phyloP scores from a whole-genome alignment of 2,329 filamentous ascomycete species.

The Claviceps sp. region DNA sequence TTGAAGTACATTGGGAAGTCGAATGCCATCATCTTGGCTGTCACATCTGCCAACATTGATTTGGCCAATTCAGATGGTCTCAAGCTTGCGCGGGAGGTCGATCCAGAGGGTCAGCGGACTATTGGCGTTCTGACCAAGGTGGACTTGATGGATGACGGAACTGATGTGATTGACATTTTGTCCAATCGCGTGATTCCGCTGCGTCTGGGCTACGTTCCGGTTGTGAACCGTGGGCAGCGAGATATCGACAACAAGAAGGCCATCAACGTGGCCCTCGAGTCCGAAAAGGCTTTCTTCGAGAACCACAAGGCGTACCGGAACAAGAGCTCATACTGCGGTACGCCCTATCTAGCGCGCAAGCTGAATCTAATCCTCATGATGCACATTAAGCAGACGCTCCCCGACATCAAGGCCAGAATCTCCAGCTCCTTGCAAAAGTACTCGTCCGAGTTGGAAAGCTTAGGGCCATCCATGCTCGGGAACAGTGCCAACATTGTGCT shows the following conservation, averaged over 20 bases:
- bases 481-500: conserved; percentile 94
- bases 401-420: conserved; percentile 96
- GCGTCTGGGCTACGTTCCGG: conserved; percentile 86
- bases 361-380: conserved; percentile 99
- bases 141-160: conserved; percentile 97
- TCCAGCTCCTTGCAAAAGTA: conserved; percentile 92
- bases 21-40: conserved; percentile 93
- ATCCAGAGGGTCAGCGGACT: conserved; percentile 91
- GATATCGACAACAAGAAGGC: conserved; percentile 98
- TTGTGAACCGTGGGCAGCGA: conserved; percentile 93
- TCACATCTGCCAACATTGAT: conserved; percentile 94
- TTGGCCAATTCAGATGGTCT: conserved; percentile 96
- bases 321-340: conserved; percentile 97
- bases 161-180: conserved; percentile 95
- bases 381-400: conserved; percentile 99
- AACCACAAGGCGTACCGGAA: conserved; percentile 97
- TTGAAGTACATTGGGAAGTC: conserved; percentile 97
- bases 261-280: conserved; percentile 79
- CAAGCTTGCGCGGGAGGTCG: conserved; percentile 91
- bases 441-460: conserved; percentile 59
- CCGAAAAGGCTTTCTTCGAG: conserved; percentile 95
- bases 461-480: conserved; percentile 89
- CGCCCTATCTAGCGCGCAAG: conserved; percentile 90
- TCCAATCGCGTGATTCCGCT: conserved; percentile 94
- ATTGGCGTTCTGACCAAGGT: conserved; percentile 98